Conservation (phyloP, 306 rosid species). For the Geum urbanum region DNA sequence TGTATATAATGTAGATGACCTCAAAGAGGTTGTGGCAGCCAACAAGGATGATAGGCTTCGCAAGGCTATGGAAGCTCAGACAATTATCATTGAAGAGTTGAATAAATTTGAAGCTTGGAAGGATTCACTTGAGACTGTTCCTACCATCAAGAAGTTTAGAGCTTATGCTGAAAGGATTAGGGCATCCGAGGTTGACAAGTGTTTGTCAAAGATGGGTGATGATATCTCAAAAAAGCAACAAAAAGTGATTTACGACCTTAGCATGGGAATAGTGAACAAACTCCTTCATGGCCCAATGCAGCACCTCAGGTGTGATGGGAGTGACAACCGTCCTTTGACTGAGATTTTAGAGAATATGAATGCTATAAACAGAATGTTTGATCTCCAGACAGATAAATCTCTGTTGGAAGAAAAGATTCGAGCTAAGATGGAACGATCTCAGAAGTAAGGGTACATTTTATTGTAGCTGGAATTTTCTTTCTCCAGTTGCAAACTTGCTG, state of each 20-base stretch:
- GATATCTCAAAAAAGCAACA: conserved; percentile 60
- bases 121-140: conserved; percentile 80
- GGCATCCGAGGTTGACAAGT: conserved; percentile 73
- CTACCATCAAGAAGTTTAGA: conserved; percentile 86
- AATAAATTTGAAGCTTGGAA: conserved; percentile 74
- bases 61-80: conserved; percentile 66
- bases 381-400: conserved; percentile 68
- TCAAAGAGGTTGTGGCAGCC: conserved; percentile 82
- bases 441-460: conserved; percentile 27
- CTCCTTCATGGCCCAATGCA: conserved; percentile 91
- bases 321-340: conserved; percentile 36
- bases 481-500: conserved; percentile 1
- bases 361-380: conserved; percentile 86
- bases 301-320: conserved; percentile 74
- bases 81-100: conserved; percentile 59
- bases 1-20: conserved; percentile 83
- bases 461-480: conserved; percentile 20
- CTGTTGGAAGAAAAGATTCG: conserved; percentile 70
- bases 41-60: conserved; percentile 73
- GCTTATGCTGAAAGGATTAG: conserved; percentile 73
- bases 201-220: conserved; percentile 69
- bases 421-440: conserved; percentile 51
- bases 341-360: conserved; percentile 80
- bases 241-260: conserved; percentile 67
- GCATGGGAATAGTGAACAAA: conserved; percentile 68